Percentiles rank a stretch among this genome's conserved stretches.
Evolutionary conservation across 2,329 filamentous ascomycete species (phyloP).

Genomic region (Raffaelea ambrosiae): DNA sequence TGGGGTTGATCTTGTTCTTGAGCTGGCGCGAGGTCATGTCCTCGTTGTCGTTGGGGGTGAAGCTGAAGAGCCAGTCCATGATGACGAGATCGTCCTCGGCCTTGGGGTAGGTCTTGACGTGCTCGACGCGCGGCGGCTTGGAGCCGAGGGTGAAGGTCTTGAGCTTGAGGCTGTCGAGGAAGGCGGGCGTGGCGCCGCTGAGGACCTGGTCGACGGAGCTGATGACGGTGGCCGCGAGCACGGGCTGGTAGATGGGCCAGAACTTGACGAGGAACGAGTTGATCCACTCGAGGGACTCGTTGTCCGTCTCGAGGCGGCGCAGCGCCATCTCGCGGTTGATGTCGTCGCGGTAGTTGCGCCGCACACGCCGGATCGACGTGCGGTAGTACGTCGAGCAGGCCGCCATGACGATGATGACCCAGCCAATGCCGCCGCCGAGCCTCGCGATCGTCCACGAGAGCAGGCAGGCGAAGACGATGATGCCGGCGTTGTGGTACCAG

Average conservation of each 20-base stretch:
- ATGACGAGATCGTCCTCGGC: conserved; percentile 90
- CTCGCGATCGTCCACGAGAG: conserved; percentile 83
- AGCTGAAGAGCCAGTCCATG: conserved; percentile 99
- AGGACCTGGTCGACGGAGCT: conserved; percentile 93
- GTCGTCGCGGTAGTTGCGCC: conserved; percentile 93
- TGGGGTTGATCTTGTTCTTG: conserved; percentile 94
- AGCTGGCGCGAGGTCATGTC: conserved; percentile 87
- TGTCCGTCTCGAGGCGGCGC: conserved; percentile 78
- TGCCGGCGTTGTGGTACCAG: conserved; percentile 96
- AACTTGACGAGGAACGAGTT: conserved; percentile 98
- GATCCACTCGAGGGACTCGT: conserved; percentile 95
- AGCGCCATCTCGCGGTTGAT: conserved; percentile 77
- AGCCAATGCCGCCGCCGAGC: conserved; percentile 82
- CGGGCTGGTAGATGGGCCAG: conserved; percentile 97
- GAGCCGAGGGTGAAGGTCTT: conserved; percentile 90
- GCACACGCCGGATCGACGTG: conserved; percentile 85
- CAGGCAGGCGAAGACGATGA: conserved; percentile 89
- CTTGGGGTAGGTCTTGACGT: conserved; percentile 96
- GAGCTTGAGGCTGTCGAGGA: conserved; percentile 87
- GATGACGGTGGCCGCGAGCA: conserved; percentile 85
- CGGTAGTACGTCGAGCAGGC: conserved; percentile 91
- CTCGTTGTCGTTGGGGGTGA: conserved; percentile 87
- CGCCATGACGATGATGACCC: conserved; percentile 91
- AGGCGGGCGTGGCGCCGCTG: conserved; percentile 82
- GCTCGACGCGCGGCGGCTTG: conserved; percentile 91